Percentiles rank a stretch among this genome's conserved stretches.
These are phyloP conservation scores for Populus trichocarpa DNA, from an alignment of 441 rosid species.

Conservation along the genomic window DNA sequence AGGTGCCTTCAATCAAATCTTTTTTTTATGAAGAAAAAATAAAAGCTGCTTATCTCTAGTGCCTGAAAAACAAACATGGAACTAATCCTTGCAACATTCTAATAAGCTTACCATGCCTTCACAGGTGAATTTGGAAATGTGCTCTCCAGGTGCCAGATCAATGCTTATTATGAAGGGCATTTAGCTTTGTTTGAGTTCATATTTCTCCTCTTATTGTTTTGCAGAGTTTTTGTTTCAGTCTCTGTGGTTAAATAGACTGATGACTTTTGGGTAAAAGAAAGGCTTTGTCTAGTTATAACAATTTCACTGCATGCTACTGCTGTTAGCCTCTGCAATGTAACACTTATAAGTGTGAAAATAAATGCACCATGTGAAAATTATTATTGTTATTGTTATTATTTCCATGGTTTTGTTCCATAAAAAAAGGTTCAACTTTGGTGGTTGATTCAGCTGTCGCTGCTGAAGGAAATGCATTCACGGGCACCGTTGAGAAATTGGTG, in stretches of 20 bases:
- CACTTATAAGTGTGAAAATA: neutral
- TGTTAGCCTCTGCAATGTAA: neutral
- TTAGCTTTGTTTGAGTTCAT: neutral
- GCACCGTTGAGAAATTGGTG: slow-evolving; percentile 69
- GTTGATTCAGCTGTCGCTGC: slow-evolving; percentile 76
- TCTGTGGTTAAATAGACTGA: neutral
- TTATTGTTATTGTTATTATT: too few relatives aligned
- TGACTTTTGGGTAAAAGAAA: neutral
- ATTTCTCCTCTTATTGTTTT: neutral
- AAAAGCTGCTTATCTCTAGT: neutral
- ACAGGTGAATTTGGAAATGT: neutral
- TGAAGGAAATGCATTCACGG: slow-evolving; percentile 62
- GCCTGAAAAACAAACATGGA: neutral
- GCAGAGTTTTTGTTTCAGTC: neutral
- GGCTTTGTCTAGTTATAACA: neutral
- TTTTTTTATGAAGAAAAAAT: too few relatives aligned
- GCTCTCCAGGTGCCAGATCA: neutral
- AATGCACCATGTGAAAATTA: neutral
- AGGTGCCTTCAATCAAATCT: neutral
- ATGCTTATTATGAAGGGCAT: neutral
- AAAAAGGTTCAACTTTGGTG: slow-evolving; percentile 49
- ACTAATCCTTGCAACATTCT: neutral
- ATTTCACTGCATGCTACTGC: neutral
- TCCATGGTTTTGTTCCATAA: neutral
- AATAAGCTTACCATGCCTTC: neutral